phyloP scores from a whole-genome alignment of 2,329 filamentous ascomycete genomes.

The Fragosphaeria purpurea region DNA sequence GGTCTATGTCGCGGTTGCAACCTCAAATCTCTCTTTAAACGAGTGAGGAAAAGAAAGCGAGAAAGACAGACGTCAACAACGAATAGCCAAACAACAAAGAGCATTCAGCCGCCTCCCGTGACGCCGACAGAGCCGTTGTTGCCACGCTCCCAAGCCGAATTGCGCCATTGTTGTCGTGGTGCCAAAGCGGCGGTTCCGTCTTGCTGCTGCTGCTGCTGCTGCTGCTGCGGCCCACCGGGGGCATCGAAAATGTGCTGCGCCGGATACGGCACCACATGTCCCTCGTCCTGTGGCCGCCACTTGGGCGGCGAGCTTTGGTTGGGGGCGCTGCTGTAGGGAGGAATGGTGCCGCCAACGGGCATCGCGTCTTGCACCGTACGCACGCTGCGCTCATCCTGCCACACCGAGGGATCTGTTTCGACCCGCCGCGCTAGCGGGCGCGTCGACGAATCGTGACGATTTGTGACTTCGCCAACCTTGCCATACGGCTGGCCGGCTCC shows the following conservation, averaged over 20 bases:
- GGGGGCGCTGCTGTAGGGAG: slow-evolving; percentile 15
- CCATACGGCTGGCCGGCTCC: slow-evolving; percentile 47
- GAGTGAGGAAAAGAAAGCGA: background rate
- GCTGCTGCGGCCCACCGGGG: slow-evolving; percentile 29
- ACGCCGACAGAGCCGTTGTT: slow-evolving; percentile 40
- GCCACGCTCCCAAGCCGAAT: slow-evolving; percentile 44
- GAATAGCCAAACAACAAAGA: background rate
- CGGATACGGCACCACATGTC: slow-evolving; percentile 34
- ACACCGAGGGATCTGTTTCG: slow-evolving; percentile 77
- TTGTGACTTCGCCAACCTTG: slow-evolving; percentile 47
- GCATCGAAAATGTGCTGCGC: slow-evolving; percentile 31
- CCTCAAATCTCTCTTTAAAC: too few species aligned
- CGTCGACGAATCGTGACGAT: slow-evolving; percentile 47
- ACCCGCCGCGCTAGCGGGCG: slow-evolving; percentile 52
- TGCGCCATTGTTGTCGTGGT: slow-evolving; percentile 46
- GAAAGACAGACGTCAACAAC: background rate
- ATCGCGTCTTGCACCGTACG: slow-evolving; percentile 61
- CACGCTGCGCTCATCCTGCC: slow-evolving; percentile 76
- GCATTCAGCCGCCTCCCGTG: slow-evolving; percentile 29
- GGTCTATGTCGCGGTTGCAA: too few species aligned
- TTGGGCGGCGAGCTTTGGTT: slow-evolving; percentile 40
- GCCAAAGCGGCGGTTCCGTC: slow-evolving; percentile 3
- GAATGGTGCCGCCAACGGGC: slow-evolving; percentile 11
- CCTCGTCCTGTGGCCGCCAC: slow-evolving; percentile 35
- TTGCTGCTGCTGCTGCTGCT: slow-evolving; percentile 21